phyloP scores from a whole-genome alignment of 768 basidiomycete species.

The Neoboletus subvelutipes region DNA sequence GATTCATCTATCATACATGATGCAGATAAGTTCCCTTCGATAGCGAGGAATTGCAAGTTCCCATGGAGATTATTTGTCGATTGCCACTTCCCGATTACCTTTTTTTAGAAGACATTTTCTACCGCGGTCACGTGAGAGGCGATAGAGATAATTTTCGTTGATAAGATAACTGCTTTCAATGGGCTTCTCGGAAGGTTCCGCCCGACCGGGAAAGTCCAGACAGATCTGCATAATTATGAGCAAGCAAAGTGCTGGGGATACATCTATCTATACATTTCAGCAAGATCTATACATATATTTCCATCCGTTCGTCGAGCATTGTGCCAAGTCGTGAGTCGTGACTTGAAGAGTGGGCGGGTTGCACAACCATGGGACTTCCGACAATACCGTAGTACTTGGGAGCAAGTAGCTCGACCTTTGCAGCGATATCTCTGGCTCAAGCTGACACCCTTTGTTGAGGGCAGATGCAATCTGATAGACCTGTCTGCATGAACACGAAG shows the following conservation, averaged over 20 bases:
- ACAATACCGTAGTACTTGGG: neutral
- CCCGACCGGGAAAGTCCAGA: neutral
- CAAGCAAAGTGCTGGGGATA: neutral
- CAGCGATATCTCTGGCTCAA: neutral
- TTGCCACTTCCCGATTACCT: neutral
- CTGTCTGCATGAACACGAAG: neutral
- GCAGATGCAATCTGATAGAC: no score
- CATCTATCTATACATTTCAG: neutral
- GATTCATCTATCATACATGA: neutral
- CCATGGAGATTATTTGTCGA: neutral
- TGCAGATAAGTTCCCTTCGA: neutral
- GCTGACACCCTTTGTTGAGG: neutral
- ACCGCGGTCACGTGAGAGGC: neutral
- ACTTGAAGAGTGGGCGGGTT: neutral
- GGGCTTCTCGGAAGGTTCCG: neutral
- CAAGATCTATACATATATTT: no score
- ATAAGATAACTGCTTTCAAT: no score
- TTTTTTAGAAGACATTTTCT: neutral
- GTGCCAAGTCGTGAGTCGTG: neutral
- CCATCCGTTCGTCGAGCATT: neutral
- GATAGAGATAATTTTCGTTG: neutral
- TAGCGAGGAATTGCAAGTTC: neutral
- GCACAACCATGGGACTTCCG: neutral
- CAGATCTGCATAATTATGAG: neutral
- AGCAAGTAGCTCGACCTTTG: neutral